phyloP scores from a whole-genome alignment of 202 grass and related monocot genomes.

The Zizania palustris region DNA sequence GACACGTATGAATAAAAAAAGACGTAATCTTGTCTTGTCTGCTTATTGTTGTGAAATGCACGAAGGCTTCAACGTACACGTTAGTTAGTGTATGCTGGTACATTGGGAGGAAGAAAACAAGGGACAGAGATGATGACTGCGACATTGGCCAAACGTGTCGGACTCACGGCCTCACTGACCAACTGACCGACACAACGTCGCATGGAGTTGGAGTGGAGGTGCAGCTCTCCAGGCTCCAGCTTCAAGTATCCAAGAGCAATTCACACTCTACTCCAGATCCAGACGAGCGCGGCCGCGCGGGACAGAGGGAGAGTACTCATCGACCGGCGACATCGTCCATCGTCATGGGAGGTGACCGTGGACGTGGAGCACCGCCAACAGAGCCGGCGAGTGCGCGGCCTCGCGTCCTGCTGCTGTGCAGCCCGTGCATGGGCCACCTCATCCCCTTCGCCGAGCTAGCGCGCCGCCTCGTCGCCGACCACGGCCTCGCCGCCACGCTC shows the following conservation, averaged over 20 bases:
- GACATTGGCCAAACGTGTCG: no score
- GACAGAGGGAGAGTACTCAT: no score
- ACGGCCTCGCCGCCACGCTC: constrained; percentile 56
- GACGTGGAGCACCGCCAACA: background rate
- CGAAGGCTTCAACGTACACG: no score
- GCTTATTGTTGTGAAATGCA: no score
- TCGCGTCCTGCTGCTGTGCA: constrained; percentile 54
- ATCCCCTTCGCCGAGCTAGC: constrained; percentile 67
- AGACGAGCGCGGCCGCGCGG: background rate
- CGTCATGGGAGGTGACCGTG: constrained; percentile 41
- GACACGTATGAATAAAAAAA: no score
- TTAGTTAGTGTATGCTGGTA: no score
- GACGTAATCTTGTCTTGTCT: no score
- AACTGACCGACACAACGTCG: no score
- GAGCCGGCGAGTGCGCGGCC: constrained; percentile 20
- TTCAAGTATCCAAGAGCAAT: background rate
- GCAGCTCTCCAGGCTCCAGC: background rate
- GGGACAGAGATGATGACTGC: no score
- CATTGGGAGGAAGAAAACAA: no score
- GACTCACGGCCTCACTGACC: no score
- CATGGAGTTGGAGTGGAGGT: no score
- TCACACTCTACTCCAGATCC: background rate
- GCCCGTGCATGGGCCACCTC: constrained; percentile 77
- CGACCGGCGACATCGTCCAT: background rate
- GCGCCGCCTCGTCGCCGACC: constrained; percentile 36